Percentiles rank a stretch among this genome's conserved stretches.
Conservation (phyloP, 495 filamentous ascomycete genomes). For the Geopyxis carbonaria region DNA sequence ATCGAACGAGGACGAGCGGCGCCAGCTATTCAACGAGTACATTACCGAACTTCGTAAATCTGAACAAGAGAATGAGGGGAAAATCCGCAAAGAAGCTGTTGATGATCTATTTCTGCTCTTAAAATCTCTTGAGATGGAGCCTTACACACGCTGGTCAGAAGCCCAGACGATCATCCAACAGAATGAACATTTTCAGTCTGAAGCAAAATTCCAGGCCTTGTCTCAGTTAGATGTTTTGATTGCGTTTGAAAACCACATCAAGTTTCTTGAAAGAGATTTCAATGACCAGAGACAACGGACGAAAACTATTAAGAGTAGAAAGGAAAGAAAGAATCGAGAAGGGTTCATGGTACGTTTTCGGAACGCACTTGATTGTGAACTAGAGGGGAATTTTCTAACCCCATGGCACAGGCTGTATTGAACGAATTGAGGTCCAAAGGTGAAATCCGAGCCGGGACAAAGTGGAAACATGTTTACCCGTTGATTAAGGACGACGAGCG, state of each 20-base stretch:
- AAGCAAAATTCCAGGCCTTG: slow-evolving; percentile 76
- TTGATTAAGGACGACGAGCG: slow-evolving; percentile 65
- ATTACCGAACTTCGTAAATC: slow-evolving; percentile 63
- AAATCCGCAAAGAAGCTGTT: slow-evolving; percentile 62
- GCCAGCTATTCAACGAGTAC: slow-evolving; percentile 90
- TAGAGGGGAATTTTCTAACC: not conserved
- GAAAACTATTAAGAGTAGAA: slow-evolving; percentile 59
- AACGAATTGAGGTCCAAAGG: slow-evolving; percentile 54
- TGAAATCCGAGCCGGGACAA: slow-evolving; percentile 77
- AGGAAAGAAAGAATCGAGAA: slow-evolving; percentile 74
- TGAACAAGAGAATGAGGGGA: slow-evolving; percentile 54
- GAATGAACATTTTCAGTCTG: slow-evolving; percentile 61
- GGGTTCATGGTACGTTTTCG: slow-evolving; percentile 36
- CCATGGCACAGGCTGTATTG: slow-evolving; percentile 35
- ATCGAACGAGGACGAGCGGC: slow-evolving; percentile 72
- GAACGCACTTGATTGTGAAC: not conserved
- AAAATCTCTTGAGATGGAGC: slow-evolving; percentile 71
- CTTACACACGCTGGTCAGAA: slow-evolving; percentile 89
- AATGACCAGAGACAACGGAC: slow-evolving; percentile 78
- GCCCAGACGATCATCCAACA: slow-evolving; percentile 66
- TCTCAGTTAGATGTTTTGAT: slow-evolving; percentile 80
- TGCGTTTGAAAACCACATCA: slow-evolving; percentile 89
- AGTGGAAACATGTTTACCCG: slow-evolving; percentile 73
- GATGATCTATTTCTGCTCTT: slow-evolving; percentile 66
- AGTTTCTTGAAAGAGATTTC: slow-evolving; percentile 69